Conservation (phyloP, 2,329 filamentous ascomycete species). For the Alternaria sp. region DNA sequence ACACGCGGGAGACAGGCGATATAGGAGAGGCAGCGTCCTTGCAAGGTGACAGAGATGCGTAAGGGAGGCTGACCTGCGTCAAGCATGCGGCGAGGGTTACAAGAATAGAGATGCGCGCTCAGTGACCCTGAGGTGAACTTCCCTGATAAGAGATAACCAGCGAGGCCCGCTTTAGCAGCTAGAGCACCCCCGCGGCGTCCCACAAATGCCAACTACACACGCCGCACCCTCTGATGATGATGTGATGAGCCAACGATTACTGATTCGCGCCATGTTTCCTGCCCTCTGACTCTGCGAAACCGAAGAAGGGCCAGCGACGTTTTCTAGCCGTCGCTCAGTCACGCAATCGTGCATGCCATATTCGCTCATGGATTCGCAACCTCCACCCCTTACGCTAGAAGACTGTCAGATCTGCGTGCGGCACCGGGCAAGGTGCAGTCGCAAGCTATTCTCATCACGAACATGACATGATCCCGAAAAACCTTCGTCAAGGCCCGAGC, state of each 20-base stretch:
- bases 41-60: neutral
- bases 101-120: neutral
- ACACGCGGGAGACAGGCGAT: neutral
- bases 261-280: neutral
- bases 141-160: neutral
- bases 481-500: neutral
- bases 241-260: slow-evolving; percentile 23
- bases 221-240: slow-evolving; percentile 16
- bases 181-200: slow-evolving; percentile 4
- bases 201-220: slow-evolving; percentile 10
- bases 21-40: neutral
- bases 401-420: neutral
- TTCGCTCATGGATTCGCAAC: neutral
- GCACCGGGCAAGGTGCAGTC: neutral
- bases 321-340: neutral
- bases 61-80: neutral
- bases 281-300: neutral
- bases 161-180: neutral
- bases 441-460: neutral
- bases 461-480: neutral
- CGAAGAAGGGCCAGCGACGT: slow-evolving; percentile 7
- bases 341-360: slow-evolving; percentile 4
- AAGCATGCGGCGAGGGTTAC: neutral
- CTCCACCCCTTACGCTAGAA: neutral
- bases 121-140: neutral